phyloP scores from a whole-genome alignment of 345 rosid species.

The Citrus glauca region DNA sequence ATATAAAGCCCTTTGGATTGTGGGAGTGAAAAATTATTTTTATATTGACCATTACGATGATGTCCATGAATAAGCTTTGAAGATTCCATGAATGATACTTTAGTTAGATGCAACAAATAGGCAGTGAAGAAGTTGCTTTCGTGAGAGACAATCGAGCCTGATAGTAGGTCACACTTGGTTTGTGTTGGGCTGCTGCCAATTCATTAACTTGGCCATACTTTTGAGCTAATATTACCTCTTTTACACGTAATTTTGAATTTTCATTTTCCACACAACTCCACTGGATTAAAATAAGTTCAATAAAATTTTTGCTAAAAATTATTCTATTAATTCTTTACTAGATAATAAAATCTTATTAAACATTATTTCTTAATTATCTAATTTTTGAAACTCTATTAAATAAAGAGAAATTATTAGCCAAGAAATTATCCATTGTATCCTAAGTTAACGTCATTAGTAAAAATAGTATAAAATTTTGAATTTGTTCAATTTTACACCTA shows the following conservation, averaged over 20 bases:
- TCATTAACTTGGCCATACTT: background rate
- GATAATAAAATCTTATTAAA: too few relatives aligned
- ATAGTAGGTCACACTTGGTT: background rate
- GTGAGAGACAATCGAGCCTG: background rate
- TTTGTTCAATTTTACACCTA: too few relatives aligned
- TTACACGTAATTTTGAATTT: background rate
- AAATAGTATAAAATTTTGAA: too few relatives aligned
- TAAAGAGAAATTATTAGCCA: too few relatives aligned
- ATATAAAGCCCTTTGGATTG: background rate
- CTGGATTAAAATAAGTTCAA: too few relatives aligned
- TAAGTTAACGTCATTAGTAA: too few relatives aligned
- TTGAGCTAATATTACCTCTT: background rate
- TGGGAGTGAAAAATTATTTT: background rate
- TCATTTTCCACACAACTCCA: background rate
- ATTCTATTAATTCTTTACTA: too few relatives aligned
- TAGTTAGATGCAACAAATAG: constrained; percentile 11
- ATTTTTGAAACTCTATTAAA: too few relatives aligned
- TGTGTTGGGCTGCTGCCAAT: background rate
- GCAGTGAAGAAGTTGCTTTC: background rate
- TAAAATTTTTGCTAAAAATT: too few relatives aligned
- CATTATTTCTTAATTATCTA: too few relatives aligned
- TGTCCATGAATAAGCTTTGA: background rate
- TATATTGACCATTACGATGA: background rate
- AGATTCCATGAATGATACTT: background rate
- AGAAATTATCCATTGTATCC: too few relatives aligned